These are phyloP conservation scores for Phanerodontia chrysosporium DNA, from an alignment of 768 basidiomycete genomes.

Conservation along the genomic window DNA sequence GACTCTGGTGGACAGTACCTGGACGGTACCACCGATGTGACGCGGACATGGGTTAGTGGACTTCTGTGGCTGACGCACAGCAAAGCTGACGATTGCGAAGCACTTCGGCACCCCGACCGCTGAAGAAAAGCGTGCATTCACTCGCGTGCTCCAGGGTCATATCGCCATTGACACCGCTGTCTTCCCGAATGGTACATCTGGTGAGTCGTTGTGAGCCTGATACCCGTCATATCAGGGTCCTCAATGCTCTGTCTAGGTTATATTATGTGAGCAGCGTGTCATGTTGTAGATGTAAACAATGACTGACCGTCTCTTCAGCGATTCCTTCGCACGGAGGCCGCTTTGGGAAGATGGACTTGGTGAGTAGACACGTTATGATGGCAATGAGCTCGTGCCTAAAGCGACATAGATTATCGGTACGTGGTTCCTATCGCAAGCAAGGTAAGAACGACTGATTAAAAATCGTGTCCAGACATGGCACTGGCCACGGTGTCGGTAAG, in stretches of 20 bases:
- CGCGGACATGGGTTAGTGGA: conserved; percentile 70
- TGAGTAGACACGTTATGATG: conserved; percentile 26
- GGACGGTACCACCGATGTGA: conserved; percentile 95
- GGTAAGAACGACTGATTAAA: neutral
- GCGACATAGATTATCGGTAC: conserved; percentile 52
- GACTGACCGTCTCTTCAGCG: conserved; percentile 38
- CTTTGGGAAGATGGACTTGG: conserved; percentile 89
- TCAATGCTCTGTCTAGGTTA: conserved; percentile 36
- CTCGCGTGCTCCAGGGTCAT: conserved; percentile 87
- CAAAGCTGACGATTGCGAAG: conserved; percentile 29
- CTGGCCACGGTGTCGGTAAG: conserved; percentile 83
- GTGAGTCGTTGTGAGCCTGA: conserved; percentile 29
- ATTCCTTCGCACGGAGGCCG: conserved; percentile 72
- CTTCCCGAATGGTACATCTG: conserved; percentile 79
- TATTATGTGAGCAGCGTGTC: conserved; percentile 39
- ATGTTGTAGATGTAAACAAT: neutral
- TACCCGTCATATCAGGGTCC: neutral
- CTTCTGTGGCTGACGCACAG: too few relatives aligned
- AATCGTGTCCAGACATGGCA: conserved; percentile 62
- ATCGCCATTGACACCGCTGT: conserved; percentile 84
- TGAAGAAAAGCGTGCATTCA: conserved; percentile 85
- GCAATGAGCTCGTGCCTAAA: neutral
- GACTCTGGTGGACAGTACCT: conserved; percentile 91
- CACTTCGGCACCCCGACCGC: conserved; percentile 85
- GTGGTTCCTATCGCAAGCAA: conserved; percentile 2